Evolutionary conservation across 352 stramenopile species (phyloP).

Genomic region (Thraustochytrium sp.): DNA sequence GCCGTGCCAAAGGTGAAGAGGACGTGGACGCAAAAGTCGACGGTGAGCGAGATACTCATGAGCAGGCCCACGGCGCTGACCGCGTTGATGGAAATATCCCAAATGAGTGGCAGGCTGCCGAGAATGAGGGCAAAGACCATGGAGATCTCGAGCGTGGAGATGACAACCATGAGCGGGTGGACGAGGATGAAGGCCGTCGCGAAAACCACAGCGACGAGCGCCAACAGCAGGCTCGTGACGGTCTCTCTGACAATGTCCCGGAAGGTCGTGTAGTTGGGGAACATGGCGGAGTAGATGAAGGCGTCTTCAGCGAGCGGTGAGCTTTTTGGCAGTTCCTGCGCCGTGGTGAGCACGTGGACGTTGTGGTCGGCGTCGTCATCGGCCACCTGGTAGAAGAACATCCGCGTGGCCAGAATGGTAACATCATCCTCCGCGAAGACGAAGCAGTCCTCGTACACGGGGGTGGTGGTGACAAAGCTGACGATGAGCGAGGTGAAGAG

Average conservation of each 20-base stretch:
- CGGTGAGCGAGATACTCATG: constrained; percentile 49
- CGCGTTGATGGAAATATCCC: constrained; percentile 46
- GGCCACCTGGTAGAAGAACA: background rate
- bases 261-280: constrained; percentile 15
- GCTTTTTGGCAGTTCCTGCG: background rate
- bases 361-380: background rate
- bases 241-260: constrained; percentile 44
- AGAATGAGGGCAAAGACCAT: constrained; percentile 45
- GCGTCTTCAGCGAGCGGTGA: background rate
- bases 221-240: constrained; percentile 36
- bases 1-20: constrained; percentile 45
- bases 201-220: constrained; percentile 44
- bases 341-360: background rate
- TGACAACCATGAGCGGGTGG: constrained; percentile 20
- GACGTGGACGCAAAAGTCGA: constrained; percentile 50
- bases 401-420: background rate
- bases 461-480: no score
- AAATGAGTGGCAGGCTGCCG: constrained; percentile 45
- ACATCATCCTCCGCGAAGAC: no score
- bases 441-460: no score
- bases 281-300: background rate
- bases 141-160: background rate
- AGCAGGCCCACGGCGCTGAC: constrained; percentile 48
- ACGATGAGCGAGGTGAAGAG: background rate
- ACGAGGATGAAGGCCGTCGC: constrained; percentile 41